These are phyloP conservation scores for Coemansia sp. DNA, from an alignment of 192 early-diverging fungal species.

Conservation along the genomic window DNA sequence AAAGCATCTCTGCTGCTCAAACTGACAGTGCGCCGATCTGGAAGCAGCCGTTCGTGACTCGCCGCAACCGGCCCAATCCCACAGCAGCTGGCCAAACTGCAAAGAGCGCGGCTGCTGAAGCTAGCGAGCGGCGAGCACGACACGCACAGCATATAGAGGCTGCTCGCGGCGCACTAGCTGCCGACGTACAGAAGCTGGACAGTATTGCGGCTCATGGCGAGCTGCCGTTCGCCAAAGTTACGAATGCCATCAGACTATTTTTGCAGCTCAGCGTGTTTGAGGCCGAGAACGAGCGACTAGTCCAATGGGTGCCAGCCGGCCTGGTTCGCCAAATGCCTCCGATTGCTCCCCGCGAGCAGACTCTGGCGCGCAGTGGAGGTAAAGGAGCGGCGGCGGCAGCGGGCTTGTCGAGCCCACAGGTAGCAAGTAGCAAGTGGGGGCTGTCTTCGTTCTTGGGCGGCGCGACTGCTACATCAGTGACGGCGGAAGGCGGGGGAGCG, in stretches of 20 bases:
- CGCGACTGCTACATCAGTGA: background rate
- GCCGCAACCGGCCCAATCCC: constrained; percentile 10
- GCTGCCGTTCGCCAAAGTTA: constrained; percentile 36
- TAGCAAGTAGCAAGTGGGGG: constrained; percentile 32
- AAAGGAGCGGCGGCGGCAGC: background rate
- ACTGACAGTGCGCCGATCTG: background rate
- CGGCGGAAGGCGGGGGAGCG: background rate
- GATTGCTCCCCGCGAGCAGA: constrained; percentile 2
- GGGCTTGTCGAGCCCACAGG: constrained; percentile 1
- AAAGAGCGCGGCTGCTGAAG: background rate
- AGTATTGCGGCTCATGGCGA: background rate
- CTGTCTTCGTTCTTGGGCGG: constrained; percentile 37
- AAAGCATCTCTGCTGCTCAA: background rate
- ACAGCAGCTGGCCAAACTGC: background rate
- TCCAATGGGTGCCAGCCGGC: constrained; percentile 52
- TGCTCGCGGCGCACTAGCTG: constrained; percentile 7
- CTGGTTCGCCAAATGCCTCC: constrained; percentile 37
- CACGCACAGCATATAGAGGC: constrained; percentile 1
- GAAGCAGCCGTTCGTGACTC: constrained; percentile 13
- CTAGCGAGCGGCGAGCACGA: background rate
- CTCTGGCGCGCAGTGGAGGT: background rate
- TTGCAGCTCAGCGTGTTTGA: constrained; percentile 51
- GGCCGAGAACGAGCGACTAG: constrained; percentile 40
- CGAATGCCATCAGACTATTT: constrained; percentile 46
- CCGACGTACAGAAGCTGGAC: background rate